These are phyloP conservation scores for Aspergillus oerlinghausenensis DNA, from an alignment of 2,329 filamentous ascomycete genomes.

Conservation along the genomic window DNA sequence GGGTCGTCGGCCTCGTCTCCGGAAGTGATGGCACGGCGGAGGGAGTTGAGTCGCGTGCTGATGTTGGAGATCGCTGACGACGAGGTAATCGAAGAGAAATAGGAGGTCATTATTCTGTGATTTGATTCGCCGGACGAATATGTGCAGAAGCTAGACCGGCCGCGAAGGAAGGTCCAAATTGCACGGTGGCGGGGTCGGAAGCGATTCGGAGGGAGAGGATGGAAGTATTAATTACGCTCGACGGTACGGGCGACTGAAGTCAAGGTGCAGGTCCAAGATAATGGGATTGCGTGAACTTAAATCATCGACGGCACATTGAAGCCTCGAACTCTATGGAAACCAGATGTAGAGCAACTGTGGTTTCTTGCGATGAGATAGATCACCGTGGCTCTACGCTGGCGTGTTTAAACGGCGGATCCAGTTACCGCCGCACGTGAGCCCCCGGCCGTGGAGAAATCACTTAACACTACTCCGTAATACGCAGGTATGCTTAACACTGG, in stretches of 20 bases:
- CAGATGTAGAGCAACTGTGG: background rate
- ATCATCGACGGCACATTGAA: background rate
- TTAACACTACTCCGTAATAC: too few species aligned
- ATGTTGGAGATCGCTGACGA: constrained; percentile 48
- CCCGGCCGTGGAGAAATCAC: background rate
- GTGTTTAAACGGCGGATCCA: background rate
- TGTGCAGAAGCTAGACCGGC: background rate
- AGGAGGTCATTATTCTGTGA: constrained; percentile 67
- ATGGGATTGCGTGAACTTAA: background rate
- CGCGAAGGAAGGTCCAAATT: constrained; percentile 2
- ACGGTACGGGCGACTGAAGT: background rate
- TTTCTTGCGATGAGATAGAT: background rate
- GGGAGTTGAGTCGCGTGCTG: constrained; percentile 53
- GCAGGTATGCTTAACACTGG: background rate
- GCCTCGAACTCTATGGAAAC: background rate
- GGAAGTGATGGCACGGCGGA: constrained; percentile 46
- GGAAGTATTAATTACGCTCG: background rate
- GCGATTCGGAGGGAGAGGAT: constrained; percentile 14
- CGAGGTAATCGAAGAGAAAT: constrained; percentile 65
- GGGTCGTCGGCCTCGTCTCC: constrained; percentile 42
- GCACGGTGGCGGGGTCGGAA: constrained; percentile 19
- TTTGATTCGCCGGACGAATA: background rate
- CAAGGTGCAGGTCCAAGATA: background rate
- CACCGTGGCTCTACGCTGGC: background rate
- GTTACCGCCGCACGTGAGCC: constrained; percentile 4